Percentiles rank a stretch among this genome's conserved stretches.
These are phyloP conservation scores for Achlya hypogyna DNA, from an alignment of 352 stramenopile genomes.

Conservation along the genomic window DNA sequence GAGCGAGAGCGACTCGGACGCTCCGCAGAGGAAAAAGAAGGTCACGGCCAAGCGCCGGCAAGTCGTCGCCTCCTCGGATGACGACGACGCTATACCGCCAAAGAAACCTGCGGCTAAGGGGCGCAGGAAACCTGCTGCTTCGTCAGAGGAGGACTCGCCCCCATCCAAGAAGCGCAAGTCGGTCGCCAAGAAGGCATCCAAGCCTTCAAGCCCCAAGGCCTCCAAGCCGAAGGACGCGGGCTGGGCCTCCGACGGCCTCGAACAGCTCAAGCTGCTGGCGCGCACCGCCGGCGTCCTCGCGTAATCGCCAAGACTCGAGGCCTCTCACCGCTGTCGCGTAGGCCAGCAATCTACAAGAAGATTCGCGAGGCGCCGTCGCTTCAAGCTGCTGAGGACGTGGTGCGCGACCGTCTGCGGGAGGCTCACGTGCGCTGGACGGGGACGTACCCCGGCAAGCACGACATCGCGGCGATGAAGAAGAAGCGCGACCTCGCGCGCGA, in stretches of 20 bases:
- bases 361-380: conserved; percentile 36
- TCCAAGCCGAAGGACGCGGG: conserved; percentile 15
- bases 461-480: conserved; percentile 57
- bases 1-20: conserved; percentile 22
- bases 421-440: conserved; percentile 43
- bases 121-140: background rate
- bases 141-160: conserved; percentile 12
- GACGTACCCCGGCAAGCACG: conserved; percentile 47
- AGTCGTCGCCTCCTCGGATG: conserved; percentile 20
- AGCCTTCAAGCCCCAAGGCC: too few species aligned
- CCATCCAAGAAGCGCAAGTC: conserved; percentile 16
- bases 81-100: conserved; percentile 24
- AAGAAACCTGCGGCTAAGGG: conserved; percentile 23
- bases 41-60: conserved; percentile 25
- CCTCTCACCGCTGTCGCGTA: conserved; percentile 27
- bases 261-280: conserved; percentile 57
- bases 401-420: conserved; percentile 44
- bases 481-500: conserved; percentile 63
- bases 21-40: conserved; percentile 23
- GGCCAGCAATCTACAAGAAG: conserved; percentile 48
- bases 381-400: conserved; percentile 43
- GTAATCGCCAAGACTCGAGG: too few species aligned
- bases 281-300: conserved; percentile 53
- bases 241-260: conserved; percentile 36
- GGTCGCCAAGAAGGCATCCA: background rate